These are phyloP conservation scores for Helicocarpus griseus DNA, from an alignment of 2,329 filamentous ascomycete genomes.

Conservation along the genomic window DNA sequence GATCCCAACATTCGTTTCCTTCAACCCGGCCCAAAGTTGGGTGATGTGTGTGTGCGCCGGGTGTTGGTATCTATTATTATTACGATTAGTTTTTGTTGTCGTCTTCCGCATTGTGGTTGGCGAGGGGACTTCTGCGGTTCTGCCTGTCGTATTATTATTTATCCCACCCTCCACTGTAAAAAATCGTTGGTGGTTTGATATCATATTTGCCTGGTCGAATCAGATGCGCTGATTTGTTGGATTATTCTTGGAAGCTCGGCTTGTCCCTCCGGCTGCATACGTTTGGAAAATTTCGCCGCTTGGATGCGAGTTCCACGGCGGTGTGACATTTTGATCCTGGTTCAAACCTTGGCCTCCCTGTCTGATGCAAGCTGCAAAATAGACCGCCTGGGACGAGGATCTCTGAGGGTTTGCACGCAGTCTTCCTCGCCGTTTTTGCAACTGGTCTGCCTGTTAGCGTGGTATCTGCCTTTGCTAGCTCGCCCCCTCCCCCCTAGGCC, in stretches of 20 bases:
- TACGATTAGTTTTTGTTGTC: not conserved
- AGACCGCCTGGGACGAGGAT: not conserved
- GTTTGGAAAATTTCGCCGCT: constrained; percentile 1
- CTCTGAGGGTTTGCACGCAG: not conserved
- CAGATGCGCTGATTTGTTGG: not conserved
- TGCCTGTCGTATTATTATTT: not conserved
- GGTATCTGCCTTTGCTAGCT: not conserved
- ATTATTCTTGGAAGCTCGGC: not conserved
- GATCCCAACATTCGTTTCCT: not conserved
- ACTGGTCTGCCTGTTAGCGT: not conserved
- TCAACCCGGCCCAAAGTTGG: not conserved
- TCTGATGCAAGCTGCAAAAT: not conserved
- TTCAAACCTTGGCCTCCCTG: not conserved
- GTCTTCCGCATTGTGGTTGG: not conserved
- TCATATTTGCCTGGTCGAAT: not conserved
- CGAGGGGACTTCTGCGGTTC: not conserved
- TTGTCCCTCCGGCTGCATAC: not conserved
- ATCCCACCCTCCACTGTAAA: not conserved
- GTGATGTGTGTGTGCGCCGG: not conserved
- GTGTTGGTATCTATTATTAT: not conserved
- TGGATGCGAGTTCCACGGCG: constrained; percentile 2
- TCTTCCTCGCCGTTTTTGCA: not conserved
- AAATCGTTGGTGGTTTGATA: not conserved
- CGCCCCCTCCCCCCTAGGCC: too few species aligned
- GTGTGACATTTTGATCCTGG: not conserved